A percentile compares a stretch with the other conserved stretches of the same genome.
phyloP scores from a whole-genome alignment of 2,329 filamentous ascomycete genomes.

The Phaeophleospora eucalypticola region DNA sequence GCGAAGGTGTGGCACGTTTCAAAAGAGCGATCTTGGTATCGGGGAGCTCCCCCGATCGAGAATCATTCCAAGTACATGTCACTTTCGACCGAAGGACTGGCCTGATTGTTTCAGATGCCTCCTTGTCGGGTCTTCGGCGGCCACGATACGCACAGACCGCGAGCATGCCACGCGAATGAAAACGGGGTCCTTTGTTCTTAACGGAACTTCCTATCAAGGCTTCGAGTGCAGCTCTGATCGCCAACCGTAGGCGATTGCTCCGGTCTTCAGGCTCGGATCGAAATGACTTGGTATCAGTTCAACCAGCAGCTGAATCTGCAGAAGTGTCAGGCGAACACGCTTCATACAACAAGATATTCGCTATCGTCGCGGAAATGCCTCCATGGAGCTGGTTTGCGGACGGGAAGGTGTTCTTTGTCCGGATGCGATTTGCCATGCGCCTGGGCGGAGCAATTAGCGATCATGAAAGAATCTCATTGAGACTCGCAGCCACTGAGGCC shows the following conservation, averaged over 20 bases:
- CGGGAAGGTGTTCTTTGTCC: conserved; percentile 22
- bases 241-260: not conserved
- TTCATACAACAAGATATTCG: no score
- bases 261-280: not conserved
- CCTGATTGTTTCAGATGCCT: not conserved
- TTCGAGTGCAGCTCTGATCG: not conserved
- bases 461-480: conserved; percentile 24
- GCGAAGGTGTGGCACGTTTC: no score
- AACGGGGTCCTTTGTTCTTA: not conserved
- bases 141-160: not conserved
- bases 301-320: not conserved
- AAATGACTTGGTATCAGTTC: no score
- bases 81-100: not conserved
- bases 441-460: conserved; percentile 18
- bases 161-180: not conserved
- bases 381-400: not conserved
- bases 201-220: not conserved
- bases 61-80: conserved; percentile 3
- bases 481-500: not conserved
- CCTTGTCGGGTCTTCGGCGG: not conserved
- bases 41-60: conserved; percentile 2
- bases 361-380: not conserved
- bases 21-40: not conserved
- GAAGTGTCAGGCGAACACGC: not conserved
- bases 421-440: conserved; percentile 17